Conservation (phyloP, 2,329 filamentous ascomycete species). For the Talaromyces piceae region DNA sequence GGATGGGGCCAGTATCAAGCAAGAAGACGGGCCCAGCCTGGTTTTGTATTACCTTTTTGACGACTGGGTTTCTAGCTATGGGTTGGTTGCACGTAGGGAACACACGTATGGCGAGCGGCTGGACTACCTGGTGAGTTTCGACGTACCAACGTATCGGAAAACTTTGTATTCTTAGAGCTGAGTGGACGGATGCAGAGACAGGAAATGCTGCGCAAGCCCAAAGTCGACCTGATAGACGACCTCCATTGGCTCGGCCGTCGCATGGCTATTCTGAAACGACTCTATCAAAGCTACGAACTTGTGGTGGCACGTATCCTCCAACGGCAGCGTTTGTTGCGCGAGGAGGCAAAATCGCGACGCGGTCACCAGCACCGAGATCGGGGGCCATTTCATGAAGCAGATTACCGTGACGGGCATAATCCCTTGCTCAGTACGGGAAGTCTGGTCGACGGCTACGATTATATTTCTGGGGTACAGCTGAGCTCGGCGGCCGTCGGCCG, state of each 20-base stretch:
- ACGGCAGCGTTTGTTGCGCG: conserved; percentile 34
- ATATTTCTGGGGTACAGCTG: conserved; percentile 33
- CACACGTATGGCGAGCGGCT: conserved; percentile 43
- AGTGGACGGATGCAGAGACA: conserved; percentile 31
- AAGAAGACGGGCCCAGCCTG: conserved; percentile 51
- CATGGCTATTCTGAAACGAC: conserved; percentile 52
- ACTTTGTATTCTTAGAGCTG: not conserved
- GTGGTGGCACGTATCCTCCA: conserved; percentile 57
- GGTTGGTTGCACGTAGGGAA: conserved; percentile 51
- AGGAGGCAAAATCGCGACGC: conserved; percentile 24
- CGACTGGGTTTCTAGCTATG: conserved; percentile 58
- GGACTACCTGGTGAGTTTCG: conserved; percentile 40
- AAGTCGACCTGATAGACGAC: conserved; percentile 39
- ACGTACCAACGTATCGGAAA: not conserved
- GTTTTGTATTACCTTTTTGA: conserved; percentile 62
- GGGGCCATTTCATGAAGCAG: conserved; percentile 20
- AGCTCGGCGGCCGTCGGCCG: conserved; percentile 47
- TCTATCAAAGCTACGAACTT: conserved; percentile 55
- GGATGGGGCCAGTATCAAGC: conserved; percentile 30
- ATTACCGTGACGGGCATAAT: conserved; percentile 35
- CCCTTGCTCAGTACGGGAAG: conserved; percentile 17
- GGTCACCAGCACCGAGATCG: conserved; percentile 14
- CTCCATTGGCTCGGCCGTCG: conserved; percentile 56
- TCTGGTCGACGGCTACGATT: conserved; percentile 13
- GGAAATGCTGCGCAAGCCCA: conserved; percentile 49